phyloP scores from a whole-genome alignment of 805 yeast species.

The Wickerhamomyces mucosus region DNA sequence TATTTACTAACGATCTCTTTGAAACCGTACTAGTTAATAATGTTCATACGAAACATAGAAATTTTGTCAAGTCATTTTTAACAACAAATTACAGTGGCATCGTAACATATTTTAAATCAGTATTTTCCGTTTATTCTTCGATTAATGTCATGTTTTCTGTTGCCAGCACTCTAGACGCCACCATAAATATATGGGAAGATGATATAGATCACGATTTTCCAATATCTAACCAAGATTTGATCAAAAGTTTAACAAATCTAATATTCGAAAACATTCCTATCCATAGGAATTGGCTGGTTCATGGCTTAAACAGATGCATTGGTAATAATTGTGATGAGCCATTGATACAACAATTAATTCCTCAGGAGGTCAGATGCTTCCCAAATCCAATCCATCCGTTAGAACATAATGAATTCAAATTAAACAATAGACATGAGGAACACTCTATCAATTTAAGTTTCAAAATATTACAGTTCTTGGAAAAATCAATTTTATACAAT shows the following conservation, averaged over 20 bases:
- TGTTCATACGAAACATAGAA: no score
- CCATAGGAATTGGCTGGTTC: slow-evolving; percentile 33
- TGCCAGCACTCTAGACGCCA: slow-evolving; percentile 42
- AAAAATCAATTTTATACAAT: slow-evolving; percentile 23
- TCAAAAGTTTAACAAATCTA: slow-evolving; percentile 26
- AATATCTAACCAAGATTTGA: slow-evolving; percentile 4
- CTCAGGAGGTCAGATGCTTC: slow-evolving; percentile 13
- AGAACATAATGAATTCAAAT: slow-evolving; percentile 2
- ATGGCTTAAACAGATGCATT: slow-evolving; percentile 42
- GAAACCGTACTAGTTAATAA: slow-evolving; percentile 31
- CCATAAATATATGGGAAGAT: slow-evolving; percentile 22
- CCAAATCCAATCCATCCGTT: slow-evolving; percentile 12
- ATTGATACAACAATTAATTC: slow-evolving; percentile 34
- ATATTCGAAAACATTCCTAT: slow-evolving; percentile 33
- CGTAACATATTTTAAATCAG: slow-evolving; percentile 25
- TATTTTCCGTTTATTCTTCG: slow-evolving; percentile 43
- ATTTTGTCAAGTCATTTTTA: no score
- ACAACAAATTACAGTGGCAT: no score
- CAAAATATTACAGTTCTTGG: slow-evolving; percentile 39
- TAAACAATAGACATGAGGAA: slow-evolving; percentile 29
- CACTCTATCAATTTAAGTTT: slow-evolving; percentile 35
- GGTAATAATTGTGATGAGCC: slow-evolving; percentile 40
- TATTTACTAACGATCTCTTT: slow-evolving; percentile 45
- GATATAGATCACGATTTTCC: slow-evolving; percentile 6
- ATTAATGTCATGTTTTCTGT: slow-evolving; percentile 40